Evolutionary conservation across 768 basidiomycete genomes (phyloP), one percentile per base, ranked within the genome.

Genomic region (Pleurotus pulmonarius): DNA sequence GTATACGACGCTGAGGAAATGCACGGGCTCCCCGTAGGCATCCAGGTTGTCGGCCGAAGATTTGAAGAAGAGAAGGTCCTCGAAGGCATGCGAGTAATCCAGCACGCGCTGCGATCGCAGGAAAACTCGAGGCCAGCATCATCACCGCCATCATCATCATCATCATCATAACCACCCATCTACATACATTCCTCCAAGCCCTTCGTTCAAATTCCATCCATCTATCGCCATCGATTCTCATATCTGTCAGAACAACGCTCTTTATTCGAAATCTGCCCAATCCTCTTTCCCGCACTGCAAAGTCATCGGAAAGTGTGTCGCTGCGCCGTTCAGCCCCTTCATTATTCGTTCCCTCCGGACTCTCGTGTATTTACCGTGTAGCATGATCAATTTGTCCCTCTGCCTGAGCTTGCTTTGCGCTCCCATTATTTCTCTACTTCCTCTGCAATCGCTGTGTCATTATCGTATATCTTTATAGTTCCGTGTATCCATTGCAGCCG

Each of bases 51-150:
- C 1, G 86, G 86, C 1, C 70, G 77, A 45, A 71, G 83, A 41
- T 74, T 87, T 40, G 83, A 88, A 65, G 89, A 90, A 68, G 89
- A 91, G 69, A 84, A 84, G 63, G 87, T 87, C 2, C 59, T 90
- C 5, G 81, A 83, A 62, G 86, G 82, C 2, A 88, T 88, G 83
- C 80, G 81, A 61, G 74, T 88, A 24, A 69, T 77, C 16, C 73
- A 77, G 62, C 66, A 58, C 38, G 71, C 75, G 2, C 61, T 79
- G 55, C 64, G 68, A 51, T 26, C 26, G n/a, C 48, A 34, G 34
- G n/a, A 49, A 2, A 49, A 29, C 20, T 38, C 9, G 46, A 47
- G 41, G 9, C 1, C 29, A 34, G 9, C 43, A 16, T 44, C 43
- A n/a, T n/a, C 43, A n/a, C n/a, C 43, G 15, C 43, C 20, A 20